Percentiles rank a stretch among this genome's conserved stretches.
Evolutionary conservation across 1,139 yeast genomes (phyloP).

Genomic region (Lodderomyces jiufengensis): DNA sequence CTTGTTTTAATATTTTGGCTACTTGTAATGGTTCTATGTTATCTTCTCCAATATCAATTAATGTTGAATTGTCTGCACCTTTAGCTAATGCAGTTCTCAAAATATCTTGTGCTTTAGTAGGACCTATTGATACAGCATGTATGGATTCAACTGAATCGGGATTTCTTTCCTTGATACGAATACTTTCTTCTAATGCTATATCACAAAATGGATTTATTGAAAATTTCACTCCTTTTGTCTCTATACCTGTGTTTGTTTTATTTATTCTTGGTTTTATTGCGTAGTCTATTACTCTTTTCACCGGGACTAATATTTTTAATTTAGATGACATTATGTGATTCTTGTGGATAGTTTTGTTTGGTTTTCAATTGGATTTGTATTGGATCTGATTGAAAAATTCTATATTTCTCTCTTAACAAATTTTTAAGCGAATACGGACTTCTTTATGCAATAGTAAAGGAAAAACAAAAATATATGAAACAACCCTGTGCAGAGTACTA

Average conservation of each 20-base stretch:
- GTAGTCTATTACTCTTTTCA: constrained; percentile 90
- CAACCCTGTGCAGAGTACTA: too few species aligned
- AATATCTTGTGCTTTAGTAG: constrained; percentile 81
- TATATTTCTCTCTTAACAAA: too few species aligned
- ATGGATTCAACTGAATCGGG: constrained; percentile 74
- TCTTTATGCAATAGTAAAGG: too few species aligned
- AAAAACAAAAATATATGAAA: too few species aligned
- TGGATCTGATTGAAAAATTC: too few species aligned
- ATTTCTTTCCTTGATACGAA: constrained; percentile 66
- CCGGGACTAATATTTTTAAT: constrained; percentile 83
- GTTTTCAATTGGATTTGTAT: too few species aligned
- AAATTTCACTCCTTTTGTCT: constrained; percentile 87
- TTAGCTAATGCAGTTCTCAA: constrained; percentile 89
- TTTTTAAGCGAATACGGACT: too few species aligned
- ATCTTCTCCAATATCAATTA: constrained; percentile 78
- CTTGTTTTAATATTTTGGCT: constrained; percentile 75
- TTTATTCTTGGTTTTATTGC: constrained; percentile 93
- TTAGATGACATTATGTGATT: constrained; percentile 40
- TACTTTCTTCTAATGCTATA: constrained; percentile 91
- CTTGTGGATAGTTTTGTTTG: not conserved
- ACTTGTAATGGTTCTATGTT: constrained; percentile 84
- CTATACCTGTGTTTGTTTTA: constrained; percentile 81
- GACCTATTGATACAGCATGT: constrained; percentile 93
- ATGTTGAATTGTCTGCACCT: constrained; percentile 85
- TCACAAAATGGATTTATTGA: constrained; percentile 97